phyloP scores from a whole-genome alignment of 2,329 filamentous ascomycete genomes.

The Neofusicoccum umdonicola region DNA sequence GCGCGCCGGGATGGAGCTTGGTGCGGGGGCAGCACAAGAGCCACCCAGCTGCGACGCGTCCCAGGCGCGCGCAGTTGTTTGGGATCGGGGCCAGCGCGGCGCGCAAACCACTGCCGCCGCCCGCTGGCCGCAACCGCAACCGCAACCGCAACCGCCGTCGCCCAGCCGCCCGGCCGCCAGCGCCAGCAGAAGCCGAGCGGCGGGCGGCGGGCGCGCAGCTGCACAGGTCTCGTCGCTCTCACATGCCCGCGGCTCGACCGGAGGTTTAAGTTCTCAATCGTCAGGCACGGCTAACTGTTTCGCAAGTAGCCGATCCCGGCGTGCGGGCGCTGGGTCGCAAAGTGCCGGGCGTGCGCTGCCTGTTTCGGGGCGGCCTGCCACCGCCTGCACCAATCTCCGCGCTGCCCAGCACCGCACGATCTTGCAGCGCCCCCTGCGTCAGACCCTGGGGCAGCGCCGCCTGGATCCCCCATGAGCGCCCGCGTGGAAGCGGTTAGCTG shows the following conservation, averaged over 20 bases:
- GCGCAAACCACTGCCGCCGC: not conserved
- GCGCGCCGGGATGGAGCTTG: not conserved
- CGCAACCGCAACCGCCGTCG: not conserved
- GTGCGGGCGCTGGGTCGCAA: conserved; percentile 1
- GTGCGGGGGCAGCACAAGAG: not conserved
- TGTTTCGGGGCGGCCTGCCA: not conserved
- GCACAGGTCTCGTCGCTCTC: no score
- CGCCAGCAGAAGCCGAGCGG: no score
- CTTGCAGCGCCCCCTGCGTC: conserved; percentile 8
- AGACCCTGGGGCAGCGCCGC: not conserved
- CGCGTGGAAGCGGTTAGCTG: not conserved
- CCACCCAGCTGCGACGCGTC: no score
- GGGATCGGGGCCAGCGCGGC: not conserved
- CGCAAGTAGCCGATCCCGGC: conserved; percentile 10
- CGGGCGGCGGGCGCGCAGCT: no score
- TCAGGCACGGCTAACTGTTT: conserved; percentile 2
- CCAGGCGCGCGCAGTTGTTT: not conserved
- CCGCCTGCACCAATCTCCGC: conserved; percentile 9
- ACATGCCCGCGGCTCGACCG: not conserved
- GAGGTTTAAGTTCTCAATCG: not conserved
- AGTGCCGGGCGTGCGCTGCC: conserved; percentile 1
- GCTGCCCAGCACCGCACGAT: conserved; percentile 9
- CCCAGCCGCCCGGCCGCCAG: not conserved
- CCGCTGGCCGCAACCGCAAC: not conserved
- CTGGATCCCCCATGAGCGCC: not conserved